Evolutionary conservation across 768 basidiomycete genomes (phyloP), one percentile per base, ranked within the genome.

Genomic region (Suillus bovinus): DNA sequence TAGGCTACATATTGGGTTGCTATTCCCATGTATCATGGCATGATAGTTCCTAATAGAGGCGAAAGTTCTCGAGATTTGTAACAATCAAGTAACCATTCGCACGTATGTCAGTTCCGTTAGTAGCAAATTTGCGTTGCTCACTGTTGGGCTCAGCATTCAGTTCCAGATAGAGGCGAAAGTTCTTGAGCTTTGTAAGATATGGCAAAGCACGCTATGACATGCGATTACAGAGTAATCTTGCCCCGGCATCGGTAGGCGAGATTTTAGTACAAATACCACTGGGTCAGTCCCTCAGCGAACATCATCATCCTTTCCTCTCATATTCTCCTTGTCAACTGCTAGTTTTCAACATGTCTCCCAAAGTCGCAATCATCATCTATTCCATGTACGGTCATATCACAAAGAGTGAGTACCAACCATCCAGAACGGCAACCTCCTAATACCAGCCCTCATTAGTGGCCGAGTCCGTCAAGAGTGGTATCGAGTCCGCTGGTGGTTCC

Each of bases 331-430:
- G 58, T 62, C 58, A n/a, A 42, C 57, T 44, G 17, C 61, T 38
- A 46, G 36, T 10, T 13, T n/a, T 17, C 50, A 62, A 49, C 60
- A 83, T 82, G 81, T 42, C 79, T 58, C 88, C 89, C 31, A 83
- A 74, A 65, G 74, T 90, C 65, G 88, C 88, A 59, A 89, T 91
- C 67, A 65, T 91, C 68, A 86, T 91, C 75, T 91, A 91, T 76
- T 75, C 86, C n/a, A 73, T 90, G 78, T 90, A 88, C 71, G 88
- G 88, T 65, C 91, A 93, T 73, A 84, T 92, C 72, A 81, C 79
- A 62, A 83, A 83, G 68, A 53, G 90, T 91, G 70, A 54, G 86
- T 79, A 10, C 31, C 20, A 2, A 10, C 20, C 7, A 31, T n/a
- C n/a, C 17, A 33, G 29, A 16, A 53, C 14, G 27, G 56, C 24